A percentile compares a stretch with the other conserved stretches of the same genome.
phyloP scores from a whole-genome alignment of 2,329 filamentous ascomycete species.

The Colletotrichum liaoningense region DNA sequence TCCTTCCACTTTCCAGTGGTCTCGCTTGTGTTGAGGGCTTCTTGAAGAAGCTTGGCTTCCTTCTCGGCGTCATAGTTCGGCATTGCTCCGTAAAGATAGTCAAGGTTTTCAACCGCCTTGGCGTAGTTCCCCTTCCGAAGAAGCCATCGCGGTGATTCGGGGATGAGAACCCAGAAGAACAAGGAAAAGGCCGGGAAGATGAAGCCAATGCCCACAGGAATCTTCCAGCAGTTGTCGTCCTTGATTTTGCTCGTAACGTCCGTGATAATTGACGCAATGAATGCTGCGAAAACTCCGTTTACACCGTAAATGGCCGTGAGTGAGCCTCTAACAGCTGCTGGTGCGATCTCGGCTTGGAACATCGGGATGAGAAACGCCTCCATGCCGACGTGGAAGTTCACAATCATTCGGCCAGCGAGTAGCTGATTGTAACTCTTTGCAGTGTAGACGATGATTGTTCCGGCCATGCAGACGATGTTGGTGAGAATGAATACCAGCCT shows the following conservation, averaged over 20 bases:
- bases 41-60: constrained; percentile 30
- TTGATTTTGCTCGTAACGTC: constrained; percentile 37
- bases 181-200: constrained; percentile 34
- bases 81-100: constrained; percentile 35
- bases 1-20: constrained; percentile 26
- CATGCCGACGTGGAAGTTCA: constrained; percentile 38
- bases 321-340: constrained; percentile 36
- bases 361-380: constrained; percentile 38
- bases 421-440: constrained; percentile 31
- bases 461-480: constrained; percentile 36
- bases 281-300: constrained; percentile 37
- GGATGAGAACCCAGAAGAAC: constrained; percentile 36
- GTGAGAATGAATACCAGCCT: constrained; percentile 35
- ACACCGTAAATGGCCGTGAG: constrained; percentile 37
- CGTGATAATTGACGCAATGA: constrained; percentile 38
- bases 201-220: constrained; percentile 37
- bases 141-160: constrained; percentile 45
- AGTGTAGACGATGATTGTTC: constrained; percentile 31
- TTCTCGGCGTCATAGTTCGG: constrained; percentile 35
- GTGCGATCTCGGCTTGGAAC: constrained; percentile 40
- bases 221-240: constrained; percentile 37
- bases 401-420: constrained; percentile 36
- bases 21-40: constrained; percentile 29
- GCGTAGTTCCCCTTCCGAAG: constrained; percentile 37
- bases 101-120: constrained; percentile 31